A percentile compares a stretch with the other conserved stretches of the same genome.
Evolutionary conservation across 306 rosid genomes (phyloP).

Genomic region (Pachyrhizus erosus): DNA sequence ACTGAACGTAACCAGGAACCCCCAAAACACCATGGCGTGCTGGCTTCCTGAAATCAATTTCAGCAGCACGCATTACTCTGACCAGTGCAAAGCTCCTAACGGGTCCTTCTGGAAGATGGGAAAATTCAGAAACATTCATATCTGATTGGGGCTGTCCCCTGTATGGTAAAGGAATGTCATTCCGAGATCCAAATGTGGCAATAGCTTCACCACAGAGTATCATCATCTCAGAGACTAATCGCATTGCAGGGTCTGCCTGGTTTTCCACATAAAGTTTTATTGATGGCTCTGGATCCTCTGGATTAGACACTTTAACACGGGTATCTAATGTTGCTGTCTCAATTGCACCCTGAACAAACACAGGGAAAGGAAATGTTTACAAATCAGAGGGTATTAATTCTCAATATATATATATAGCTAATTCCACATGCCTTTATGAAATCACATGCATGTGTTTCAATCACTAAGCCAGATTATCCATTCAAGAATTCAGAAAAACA

Average conservation of each 20-base stretch:
- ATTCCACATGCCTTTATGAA: constrained; percentile 16
- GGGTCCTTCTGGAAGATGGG: constrained; percentile 98
- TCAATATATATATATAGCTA: constrained; percentile 9
- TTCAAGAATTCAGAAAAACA: background rate
- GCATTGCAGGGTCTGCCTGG: constrained; percentile 97
- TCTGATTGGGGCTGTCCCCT: constrained; percentile 98
- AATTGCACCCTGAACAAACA: constrained; percentile 77
- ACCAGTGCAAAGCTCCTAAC: constrained; percentile 91
- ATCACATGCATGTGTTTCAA: constrained; percentile 7
- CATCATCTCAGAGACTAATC: constrained; percentile 97
- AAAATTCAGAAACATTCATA: constrained; percentile 73
- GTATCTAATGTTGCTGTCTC: constrained; percentile 82
- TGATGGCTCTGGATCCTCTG: constrained; percentile 82
- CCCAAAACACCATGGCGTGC: constrained; percentile 89
- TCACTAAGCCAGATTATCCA: constrained; percentile 15
- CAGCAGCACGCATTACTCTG: constrained; percentile 93
- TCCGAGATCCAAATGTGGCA: constrained; percentile 78
- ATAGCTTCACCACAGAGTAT: constrained; percentile 93
- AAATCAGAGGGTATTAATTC: constrained; percentile 35
- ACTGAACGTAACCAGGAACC: constrained; percentile 92
- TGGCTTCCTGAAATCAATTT: constrained; percentile 96
- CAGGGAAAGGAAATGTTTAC: constrained; percentile 29
- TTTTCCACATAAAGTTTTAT: constrained; percentile 90
- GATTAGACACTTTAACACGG: constrained; percentile 89
- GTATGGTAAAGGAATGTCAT: constrained; percentile 89